A percentile compares a stretch with the other conserved stretches of the same genome.
phyloP scores from a whole-genome alignment of 345 rosid species.

The Bruguiera parviflora region DNA sequence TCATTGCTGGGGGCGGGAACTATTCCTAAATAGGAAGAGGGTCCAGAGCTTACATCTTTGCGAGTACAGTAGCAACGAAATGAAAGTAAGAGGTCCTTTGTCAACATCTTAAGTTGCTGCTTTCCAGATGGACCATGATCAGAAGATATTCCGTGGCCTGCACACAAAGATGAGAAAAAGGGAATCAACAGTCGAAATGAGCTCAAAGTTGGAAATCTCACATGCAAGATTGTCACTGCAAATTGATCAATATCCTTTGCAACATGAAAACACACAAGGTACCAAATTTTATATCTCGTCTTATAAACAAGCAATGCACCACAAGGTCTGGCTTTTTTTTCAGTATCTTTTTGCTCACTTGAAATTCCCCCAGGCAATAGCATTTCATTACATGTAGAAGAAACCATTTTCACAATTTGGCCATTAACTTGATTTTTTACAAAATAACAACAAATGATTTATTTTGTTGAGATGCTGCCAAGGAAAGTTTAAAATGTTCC shows the following conservation, averaged over 20 bases:
- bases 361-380: too few relatives aligned
- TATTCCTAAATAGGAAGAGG: background rate
- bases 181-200: background rate
- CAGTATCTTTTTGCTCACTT: too few relatives aligned
- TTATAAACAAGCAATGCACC: too few relatives aligned
- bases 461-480: too few relatives aligned
- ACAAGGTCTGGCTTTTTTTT: too few relatives aligned
- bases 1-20: background rate
- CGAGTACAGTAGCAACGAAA: constrained; percentile 87
- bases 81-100: constrained; percentile 62
- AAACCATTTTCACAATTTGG: too few relatives aligned
- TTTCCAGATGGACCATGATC: constrained; percentile 18
- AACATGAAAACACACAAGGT: background rate
- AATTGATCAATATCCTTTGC: background rate
- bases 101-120: constrained; percentile 43
- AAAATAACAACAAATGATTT: too few relatives aligned
- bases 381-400: background rate
- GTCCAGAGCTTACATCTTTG: constrained; percentile 52
- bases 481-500: too few relatives aligned
- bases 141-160: constrained; percentile 22
- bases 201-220: background rate
- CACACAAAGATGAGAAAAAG: background rate
- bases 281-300: too few relatives aligned
- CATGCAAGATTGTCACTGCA: background rate
- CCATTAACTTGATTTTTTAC: too few relatives aligned